Base-by-base conservation (phyloP, 768 basidiomycete species). In the Xerocomus potaroensis region DNA sequence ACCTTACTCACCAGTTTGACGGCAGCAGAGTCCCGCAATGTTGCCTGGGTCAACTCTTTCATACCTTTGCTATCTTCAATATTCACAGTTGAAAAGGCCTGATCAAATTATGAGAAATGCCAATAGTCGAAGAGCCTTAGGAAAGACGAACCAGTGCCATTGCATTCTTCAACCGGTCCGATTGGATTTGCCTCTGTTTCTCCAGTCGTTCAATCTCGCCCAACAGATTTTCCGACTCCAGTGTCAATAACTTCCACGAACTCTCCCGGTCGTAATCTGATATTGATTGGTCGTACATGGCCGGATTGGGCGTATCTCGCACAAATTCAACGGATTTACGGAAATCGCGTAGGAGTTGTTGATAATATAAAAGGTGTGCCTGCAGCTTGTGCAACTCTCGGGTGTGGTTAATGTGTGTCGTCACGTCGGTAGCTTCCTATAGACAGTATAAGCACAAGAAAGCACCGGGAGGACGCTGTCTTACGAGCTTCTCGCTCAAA, bases 51-150 rank as follows among this genome's bases (percentile, higher is more conserved):
- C 66, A 83, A 70, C 12, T 65, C 48, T 43, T 73, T 64, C 74
- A 80, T 80, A 19, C 65, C 69, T 50, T 60, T 69, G 57, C 76
- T 80, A 52, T 83, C 81, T n/a, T 65, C 67, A 18, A 81, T 79
- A 51, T 79, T 81, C 32, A 82, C 77, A 12, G 70, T 75, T 45
- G 77, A 76, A 57, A 80, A 83, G 2, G 78, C 81, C 81, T 81
- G 44, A 8, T 36, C 27, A 34, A 23, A 19, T 11, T 39, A 12
- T 5, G 23, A 56, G 41, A 5, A 32, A 35, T 8, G 30, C 1
- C 14, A 12, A 41, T 19, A 5, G 6, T 3, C 8, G 9, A 30
- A 27, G 14, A 24, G 2, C 10, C 30, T 18, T 14, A 3, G 23
- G 14, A 9, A 8, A 16, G 21, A 58, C 58, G 18, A 34, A 67